Conservation (phyloP, 2,329 filamentous ascomycete genomes). For the Alternaria metachromatica region DNA sequence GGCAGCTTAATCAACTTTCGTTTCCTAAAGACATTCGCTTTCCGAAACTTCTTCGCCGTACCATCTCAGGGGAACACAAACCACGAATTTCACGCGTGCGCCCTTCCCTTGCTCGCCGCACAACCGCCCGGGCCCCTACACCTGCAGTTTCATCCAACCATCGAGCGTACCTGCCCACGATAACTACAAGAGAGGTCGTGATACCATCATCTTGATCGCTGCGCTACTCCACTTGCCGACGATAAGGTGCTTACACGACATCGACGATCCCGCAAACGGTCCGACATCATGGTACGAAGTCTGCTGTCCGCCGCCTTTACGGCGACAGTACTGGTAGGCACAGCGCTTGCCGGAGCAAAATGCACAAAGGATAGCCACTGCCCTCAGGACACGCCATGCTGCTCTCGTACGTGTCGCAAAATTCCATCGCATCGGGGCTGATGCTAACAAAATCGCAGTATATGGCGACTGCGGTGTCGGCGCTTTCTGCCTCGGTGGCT, state of each 20-base stretch:
- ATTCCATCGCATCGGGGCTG: background rate
- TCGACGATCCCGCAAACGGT: constrained; percentile 20
- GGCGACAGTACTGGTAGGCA: constrained; percentile 33
- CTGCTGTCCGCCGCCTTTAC: constrained; percentile 37
- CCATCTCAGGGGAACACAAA: constrained; percentile 20
- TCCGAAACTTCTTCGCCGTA: background rate
- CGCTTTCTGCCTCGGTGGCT: constrained; percentile 94
- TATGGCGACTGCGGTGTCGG: constrained; percentile 93
- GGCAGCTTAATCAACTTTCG: constrained; percentile 1
- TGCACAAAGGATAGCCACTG: constrained; percentile 64
- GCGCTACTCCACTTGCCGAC: constrained; percentile 28
- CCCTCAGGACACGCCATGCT: constrained; percentile 63
- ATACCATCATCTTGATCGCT: constrained; percentile 21
- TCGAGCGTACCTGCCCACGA: constrained; percentile 10
- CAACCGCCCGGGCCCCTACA: constrained; percentile 10
- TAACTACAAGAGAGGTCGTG: constrained; percentile 6
- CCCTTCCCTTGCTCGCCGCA: background rate
- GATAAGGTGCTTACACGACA: constrained; percentile 37
- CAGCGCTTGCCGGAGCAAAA: constrained; percentile 44
- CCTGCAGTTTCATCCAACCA: background rate
- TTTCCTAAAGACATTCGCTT: constrained; percentile 34
- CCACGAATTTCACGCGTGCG: constrained; percentile 2
- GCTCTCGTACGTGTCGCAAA: constrained; percentile 43
- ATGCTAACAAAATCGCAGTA: constrained; percentile 61
- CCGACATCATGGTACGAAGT: constrained; percentile 39